phyloP scores from a whole-genome alignment of 495 filamentous ascomycete species.

The Aspergillus egyptiacus region DNA sequence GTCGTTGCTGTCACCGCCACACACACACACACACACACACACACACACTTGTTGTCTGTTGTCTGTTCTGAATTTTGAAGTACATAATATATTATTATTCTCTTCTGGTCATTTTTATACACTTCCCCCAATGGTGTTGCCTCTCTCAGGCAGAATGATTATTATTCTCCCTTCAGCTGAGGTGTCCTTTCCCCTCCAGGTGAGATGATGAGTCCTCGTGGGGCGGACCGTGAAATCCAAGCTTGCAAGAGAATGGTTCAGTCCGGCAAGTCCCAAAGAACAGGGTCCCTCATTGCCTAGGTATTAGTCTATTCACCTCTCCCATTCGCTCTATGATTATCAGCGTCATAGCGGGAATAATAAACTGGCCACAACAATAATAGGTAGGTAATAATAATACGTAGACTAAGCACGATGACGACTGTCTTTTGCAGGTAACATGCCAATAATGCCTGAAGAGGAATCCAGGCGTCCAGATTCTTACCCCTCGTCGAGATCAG shows the following conservation, averaged over 20 bases:
- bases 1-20: constrained; percentile 21
- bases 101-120: background rate
- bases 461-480: constrained; percentile 16
- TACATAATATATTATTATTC: too few relatives aligned
- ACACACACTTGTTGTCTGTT: too few relatives aligned
- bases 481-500: constrained; percentile 6
- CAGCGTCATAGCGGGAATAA: constrained; percentile 1
- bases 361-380: too few relatives aligned
- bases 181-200: constrained; percentile 8
- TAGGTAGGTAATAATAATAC: too few relatives aligned
- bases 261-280: constrained; percentile 15
- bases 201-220: constrained; percentile 27
- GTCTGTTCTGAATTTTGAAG: too few relatives aligned
- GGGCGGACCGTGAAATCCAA: constrained; percentile 21
- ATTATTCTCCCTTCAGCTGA: background rate
- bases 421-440: background rate
- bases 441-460: constrained; percentile 7
- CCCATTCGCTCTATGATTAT: constrained; percentile 14
- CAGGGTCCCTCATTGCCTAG: constrained; percentile 15
- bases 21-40: too few relatives aligned
- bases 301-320: background rate
- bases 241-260: constrained; percentile 15
- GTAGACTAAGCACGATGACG: too few relatives aligned
- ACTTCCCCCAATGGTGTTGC: constrained; percentile 2
- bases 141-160: constrained; percentile 23